Base-by-base conservation (phyloP, 1,284 basidiomycete genomes). In the Trichosporon coremiiforme region DNA sequence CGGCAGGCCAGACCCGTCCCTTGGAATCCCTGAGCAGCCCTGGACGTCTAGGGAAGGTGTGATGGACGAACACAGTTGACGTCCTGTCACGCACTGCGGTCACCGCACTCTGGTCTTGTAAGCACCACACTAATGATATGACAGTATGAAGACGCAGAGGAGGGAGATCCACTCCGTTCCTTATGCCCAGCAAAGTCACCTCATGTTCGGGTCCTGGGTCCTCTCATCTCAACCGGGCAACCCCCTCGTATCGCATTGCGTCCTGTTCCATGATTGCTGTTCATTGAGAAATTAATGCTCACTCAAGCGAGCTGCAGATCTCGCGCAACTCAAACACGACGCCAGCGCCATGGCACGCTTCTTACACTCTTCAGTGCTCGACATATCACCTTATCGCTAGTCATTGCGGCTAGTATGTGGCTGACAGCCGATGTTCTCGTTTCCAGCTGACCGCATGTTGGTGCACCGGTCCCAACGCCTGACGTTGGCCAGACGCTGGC, bases 221-320 rank as follows among this genome's bases (percentile, higher is more conserved):
- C n/a, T 20, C 20, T 53, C 47, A 53, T 22, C 47, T n/a, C 17
- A 20, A 53, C 20, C 47, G 36, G 36, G 36, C 36, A 38, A 10
- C 10, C n/a, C 20, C 20, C 20, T 53, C 47, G n/a, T 53, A 22
- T 53, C 41, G 47, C 47, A 22, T 5, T 9, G 47, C n/a, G n/a
- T 53, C 20, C 47, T 53, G 47, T 53, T 53, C 47, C 47, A 22
- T 53, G 47, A 15, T 53, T 15, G 47, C 47, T 38, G 20, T 53
- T 17, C 20, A 53, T 20, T 53, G 47, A 53, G 22, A 53, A 22
- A 53, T 53, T 53, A 53, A 53, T 53, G n/a, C 47, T 53, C 47
- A 53, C 20, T 22, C 47, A 53, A 4, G n/a, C 20, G 36, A 4
- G 10, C 20, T 53, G 47, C 47, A 53, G 47, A 53, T 53, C 47